Evolutionary conservation across 768 basidiomycete species (phyloP).

Genomic region (Trametes coccinea): DNA sequence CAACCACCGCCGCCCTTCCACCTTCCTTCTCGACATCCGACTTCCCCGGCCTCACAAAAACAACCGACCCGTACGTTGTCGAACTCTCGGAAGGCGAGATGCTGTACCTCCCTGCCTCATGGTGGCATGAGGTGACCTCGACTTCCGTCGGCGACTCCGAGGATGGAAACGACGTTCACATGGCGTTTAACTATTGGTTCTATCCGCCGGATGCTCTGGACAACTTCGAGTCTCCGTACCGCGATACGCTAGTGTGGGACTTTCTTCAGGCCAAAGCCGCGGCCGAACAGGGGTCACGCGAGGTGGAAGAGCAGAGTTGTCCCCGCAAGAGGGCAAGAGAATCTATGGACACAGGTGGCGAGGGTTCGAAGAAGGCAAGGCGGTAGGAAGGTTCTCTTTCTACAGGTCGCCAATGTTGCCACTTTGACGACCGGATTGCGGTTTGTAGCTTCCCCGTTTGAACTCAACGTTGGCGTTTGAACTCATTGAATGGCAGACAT

Average conservation of each 20-base stretch:
- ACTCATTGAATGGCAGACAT: too few species aligned
- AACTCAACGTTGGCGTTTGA: too few species aligned
- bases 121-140: conserved; percentile 37
- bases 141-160: conserved; percentile 14
- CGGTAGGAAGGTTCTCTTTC: neutral
- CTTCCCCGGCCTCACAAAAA: conserved; percentile 25
- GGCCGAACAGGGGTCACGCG: neutral
- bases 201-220: conserved; percentile 33
- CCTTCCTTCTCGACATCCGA: conserved; percentile 5
- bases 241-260: conserved; percentile 31
- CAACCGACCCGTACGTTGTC: conserved; percentile 30
- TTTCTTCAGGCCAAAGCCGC: conserved; percentile 21
- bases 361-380: conserved; percentile 6
- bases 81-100: conserved; percentile 34
- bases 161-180: conserved; percentile 25
- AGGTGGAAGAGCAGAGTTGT: neutral
- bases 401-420: too few species aligned
- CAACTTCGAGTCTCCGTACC: conserved; percentile 29
- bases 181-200: conserved; percentile 39
- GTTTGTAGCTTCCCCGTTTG: too few species aligned
- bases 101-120: conserved; percentile 35
- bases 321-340: conserved; percentile 1
- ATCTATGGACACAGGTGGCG: neutral
- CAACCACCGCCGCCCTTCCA: conserved; percentile 27
- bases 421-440: too few species aligned